Evolutionary conservation across 106 monocot species (phyloP).

Genomic region (Cymbidium sinense): DNA sequence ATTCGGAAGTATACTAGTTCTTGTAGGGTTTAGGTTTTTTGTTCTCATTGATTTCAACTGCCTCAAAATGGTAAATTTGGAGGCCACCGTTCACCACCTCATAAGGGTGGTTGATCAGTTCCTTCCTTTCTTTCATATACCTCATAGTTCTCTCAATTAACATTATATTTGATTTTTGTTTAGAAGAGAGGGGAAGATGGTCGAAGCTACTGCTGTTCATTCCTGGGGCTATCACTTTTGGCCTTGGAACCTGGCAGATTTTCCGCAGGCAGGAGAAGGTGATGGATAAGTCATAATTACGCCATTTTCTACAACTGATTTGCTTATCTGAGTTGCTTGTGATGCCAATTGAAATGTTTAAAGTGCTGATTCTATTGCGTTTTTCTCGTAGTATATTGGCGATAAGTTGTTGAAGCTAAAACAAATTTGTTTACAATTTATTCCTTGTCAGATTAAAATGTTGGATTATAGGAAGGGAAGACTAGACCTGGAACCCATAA

Average conservation of each 20-base stretch:
- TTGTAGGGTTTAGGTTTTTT: background rate
- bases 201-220: slow-evolving; percentile 70
- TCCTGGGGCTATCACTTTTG: slow-evolving; percentile 85
- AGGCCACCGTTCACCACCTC: background rate
- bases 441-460: slow-evolving; percentile 62
- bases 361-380: background rate
- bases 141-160: background rate
- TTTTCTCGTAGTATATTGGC: background rate
- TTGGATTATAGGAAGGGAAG: slow-evolving; percentile 83
- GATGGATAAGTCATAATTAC: background rate
- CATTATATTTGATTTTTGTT: background rate
- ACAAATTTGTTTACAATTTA: slow-evolving; percentile 1
- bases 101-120: background rate
- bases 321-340: background rate
- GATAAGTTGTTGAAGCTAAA: background rate
- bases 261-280: slow-evolving; percentile 88
- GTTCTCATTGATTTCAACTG: background rate
- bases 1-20: background rate
- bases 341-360: background rate
- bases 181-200: slow-evolving; percentile 48
- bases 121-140: background rate
- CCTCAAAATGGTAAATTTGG: background rate
- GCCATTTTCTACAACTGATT: background rate
- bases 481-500: slow-evolving; percentile 80
- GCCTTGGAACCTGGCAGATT: slow-evolving; percentile 94